Evolutionary conservation across 192 early-diverging fungal genomes (phyloP), one percentile per base, ranked within the genome.

Genomic region (Coemansia sp.): DNA sequence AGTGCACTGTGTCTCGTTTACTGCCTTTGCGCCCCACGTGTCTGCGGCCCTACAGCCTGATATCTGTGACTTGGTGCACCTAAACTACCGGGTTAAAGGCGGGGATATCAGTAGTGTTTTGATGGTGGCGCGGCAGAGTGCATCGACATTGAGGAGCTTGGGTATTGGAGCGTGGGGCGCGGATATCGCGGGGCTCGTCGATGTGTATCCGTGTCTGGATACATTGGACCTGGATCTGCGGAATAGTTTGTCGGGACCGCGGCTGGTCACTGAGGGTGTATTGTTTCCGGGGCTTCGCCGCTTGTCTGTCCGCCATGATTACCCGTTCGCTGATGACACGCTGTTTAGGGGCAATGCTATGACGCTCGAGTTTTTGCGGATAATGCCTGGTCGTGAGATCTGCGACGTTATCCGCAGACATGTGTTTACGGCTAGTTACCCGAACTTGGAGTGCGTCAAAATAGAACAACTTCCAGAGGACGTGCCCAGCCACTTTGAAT

Each of bases 301-400:
- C 8, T 15, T 68, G 9, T 58, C 39, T n/a, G 44, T 41, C 7
- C 11, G 21, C 1, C 9, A 21, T 8, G 58, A 46, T 8, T 68
- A 68, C 29, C 66, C 66, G 25, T 68, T 68, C 34, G 57, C 25
- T 27, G 66, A 68, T 6, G 66, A 68, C 15, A 59, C 55, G 12
- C 2, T 60, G 23, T 68, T 68, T 23, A 29, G 66, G 17, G 66
- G 57, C 11, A 68, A 60, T 23, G 4, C 14, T 4, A 31, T 17
- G 25, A 27, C 41, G 27, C 27, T 68, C 0, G 66, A 68, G 41
- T 44, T 34, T n/a, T 25, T 68, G n/a, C 58, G 44, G 7, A 9
- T 68, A 11, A 68, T 45, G 41, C 55, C 51, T 10, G 41, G 58
- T 42, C 7, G 5, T 21, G 44, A 48, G 10, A 46, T 68, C 11